Base-by-base conservation (phyloP, 2,329 filamentous ascomycete species). In the Pseudogymnoascus sp. region DNA sequence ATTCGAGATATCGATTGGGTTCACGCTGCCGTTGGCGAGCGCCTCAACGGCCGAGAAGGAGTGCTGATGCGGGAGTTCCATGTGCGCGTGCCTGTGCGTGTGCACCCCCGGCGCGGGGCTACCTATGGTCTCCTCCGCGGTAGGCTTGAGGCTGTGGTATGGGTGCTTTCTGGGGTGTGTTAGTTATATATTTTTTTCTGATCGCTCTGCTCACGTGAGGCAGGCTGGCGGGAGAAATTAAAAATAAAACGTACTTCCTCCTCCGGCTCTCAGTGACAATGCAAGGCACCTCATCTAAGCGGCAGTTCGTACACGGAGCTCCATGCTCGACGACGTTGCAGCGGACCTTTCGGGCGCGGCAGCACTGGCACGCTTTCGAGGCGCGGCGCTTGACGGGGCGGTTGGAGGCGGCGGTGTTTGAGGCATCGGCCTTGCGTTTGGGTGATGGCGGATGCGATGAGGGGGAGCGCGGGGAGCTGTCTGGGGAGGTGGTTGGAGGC, bases 301-400 rank as follows among this genome's bases (percentile, higher is more conserved):
- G 68, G 63, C 72, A 74, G 63, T 73, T 73, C 1, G 69, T 68
- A 40, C 72, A 73, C 11, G 69, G 70, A 21, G 67, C 68, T 16
- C 68, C 67, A n/a, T 71, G 70, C 23, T 70, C 67, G 4, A 68
- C 65, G 63, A 96, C 92, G 78, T 97, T 93, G 79, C 93, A 97
- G 63, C 93, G 86, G 43, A 97, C 93, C 75, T 97, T 97, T 72
- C 93, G 87, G 63, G 89, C 87, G 70, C 93, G 85, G 77, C 93
- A 96, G 70, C 89, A 91, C 66, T 91, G 90, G 75, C 93, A 97
- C 16, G 93, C 93, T 69, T 93, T 90, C 8, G 92, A 91, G n/a
- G 93, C 92, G 72, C 93, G 85, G 71, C 92, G 84, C 77, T 96
- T 97, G 46, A 72, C 67, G 1, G 68, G 68, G 36, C 69, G 70